Conservation (phyloP, 2,329 filamentous ascomycete species). For the Aspergillus cejpii region DNA sequence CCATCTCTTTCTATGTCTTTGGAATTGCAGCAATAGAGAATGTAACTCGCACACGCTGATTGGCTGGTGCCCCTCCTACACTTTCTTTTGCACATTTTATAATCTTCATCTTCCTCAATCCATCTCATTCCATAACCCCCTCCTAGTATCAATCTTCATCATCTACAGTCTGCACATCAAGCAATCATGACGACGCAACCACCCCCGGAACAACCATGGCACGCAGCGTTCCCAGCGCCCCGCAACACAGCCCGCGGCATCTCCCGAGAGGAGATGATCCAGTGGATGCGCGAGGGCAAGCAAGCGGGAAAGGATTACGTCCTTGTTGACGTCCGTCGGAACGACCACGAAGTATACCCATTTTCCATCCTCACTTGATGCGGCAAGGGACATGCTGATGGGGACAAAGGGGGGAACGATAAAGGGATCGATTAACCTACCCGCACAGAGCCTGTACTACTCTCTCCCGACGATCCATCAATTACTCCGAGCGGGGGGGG, state of each 20-base stretch:
- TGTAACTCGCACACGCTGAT: neutral
- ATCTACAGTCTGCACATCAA: neutral
- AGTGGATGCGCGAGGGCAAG: conserved; percentile 30
- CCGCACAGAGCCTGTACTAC: conserved; percentile 37
- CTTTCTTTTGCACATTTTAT: too few species aligned
- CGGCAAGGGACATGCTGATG: too few species aligned
- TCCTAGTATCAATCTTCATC: too few species aligned
- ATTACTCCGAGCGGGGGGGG: conserved; percentile 25
- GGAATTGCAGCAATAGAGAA: neutral
- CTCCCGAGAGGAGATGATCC: conserved; percentile 32
- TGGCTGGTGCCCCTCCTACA: neutral
- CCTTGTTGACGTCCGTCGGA: conserved; percentile 44
- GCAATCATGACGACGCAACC: neutral
- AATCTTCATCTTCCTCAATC: too few species aligned
- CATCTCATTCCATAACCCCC: neutral
- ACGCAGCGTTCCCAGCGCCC: conserved; percentile 38
- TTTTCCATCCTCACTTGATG: too few species aligned
- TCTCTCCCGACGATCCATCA: conserved; percentile 33
- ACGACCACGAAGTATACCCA: conserved; percentile 45
- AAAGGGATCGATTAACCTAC: conserved; percentile 47
- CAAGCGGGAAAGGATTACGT: conserved; percentile 32
- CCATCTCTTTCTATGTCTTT: neutral
- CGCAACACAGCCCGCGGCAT: conserved; percentile 23
- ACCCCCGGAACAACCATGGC: conserved; percentile 28
- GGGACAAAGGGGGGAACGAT: conserved; percentile 60